These are phyloP conservation scores for Corynespora cassiicola DNA, from an alignment of 2,329 filamentous ascomycete genomes.

Conservation along the genomic window DNA sequence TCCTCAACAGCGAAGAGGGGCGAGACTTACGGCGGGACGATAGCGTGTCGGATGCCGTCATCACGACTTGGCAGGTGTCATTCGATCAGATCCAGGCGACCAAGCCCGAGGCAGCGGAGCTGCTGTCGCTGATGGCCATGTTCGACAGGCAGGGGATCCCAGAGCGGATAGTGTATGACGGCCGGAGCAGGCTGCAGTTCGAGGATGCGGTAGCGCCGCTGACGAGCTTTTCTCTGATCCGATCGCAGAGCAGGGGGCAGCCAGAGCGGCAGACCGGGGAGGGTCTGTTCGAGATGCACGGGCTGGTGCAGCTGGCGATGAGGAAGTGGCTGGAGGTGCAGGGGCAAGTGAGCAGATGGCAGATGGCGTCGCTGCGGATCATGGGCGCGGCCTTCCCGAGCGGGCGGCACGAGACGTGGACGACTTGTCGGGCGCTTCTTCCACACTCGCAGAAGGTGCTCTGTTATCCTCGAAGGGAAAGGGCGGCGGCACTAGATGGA, in stretches of 20 bases:
- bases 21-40: constrained; percentile 34
- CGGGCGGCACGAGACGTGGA: constrained; percentile 38
- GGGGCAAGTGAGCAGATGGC: constrained; percentile 33
- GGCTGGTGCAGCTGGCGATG: constrained; percentile 7
- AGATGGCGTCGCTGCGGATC: constrained; percentile 32
- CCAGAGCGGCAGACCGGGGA: constrained; percentile 8
- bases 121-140: constrained; percentile 54
- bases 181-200: constrained; percentile 5
- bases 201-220: constrained; percentile 4
- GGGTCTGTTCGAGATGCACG: constrained; percentile 8
- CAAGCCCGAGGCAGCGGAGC: constrained; percentile 38
- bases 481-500: constrained; percentile 4
- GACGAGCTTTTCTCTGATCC: constrained; percentile 3
- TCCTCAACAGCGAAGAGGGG: constrained; percentile 17
- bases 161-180: constrained; percentile 29
- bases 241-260: background rate
- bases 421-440: constrained; percentile 37
- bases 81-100: constrained; percentile 36
- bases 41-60: constrained; percentile 37
- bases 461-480: too few species aligned
- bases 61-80: constrained; percentile 36
- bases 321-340: constrained; percentile 19
- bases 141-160: constrained; percentile 52
- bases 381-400: constrained; percentile 35
- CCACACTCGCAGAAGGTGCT: constrained; percentile 30